Conservation (phyloP, 1,284 basidiomycete species). For the Rhizoctonia solani region DNA sequence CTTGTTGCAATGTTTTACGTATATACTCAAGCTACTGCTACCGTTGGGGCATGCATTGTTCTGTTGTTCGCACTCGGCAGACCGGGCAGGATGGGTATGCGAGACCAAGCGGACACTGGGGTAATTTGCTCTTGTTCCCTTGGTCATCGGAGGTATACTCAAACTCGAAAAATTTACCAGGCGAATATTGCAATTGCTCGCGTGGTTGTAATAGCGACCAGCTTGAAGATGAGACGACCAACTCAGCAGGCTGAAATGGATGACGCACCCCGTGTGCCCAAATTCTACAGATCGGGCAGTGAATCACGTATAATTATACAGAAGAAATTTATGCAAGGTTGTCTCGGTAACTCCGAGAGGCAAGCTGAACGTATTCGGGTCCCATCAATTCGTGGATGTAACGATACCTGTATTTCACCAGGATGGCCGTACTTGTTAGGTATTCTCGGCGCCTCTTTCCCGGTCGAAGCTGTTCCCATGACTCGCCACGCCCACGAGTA, state of each 20-base stretch:
- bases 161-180: slow-evolving; percentile 7
- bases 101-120: slow-evolving; percentile 4
- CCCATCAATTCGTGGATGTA: not conserved
- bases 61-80: not conserved
- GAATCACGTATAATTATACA: not conserved
- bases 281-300: not conserved
- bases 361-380: slow-evolving; percentile 18
- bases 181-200: not conserved
- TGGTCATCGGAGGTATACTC: slow-evolving; percentile 29
- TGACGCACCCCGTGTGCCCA: too few species aligned
- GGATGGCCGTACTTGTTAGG: slow-evolving; percentile 9
- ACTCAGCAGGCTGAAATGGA: not conserved
- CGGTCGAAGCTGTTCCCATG: slow-evolving; percentile 33
- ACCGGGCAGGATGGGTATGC: not conserved
- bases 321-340: not conserved
- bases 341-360: slow-evolving; percentile 23
- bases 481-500: slow-evolving; percentile 15
- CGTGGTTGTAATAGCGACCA: not conserved
- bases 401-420: not conserved
- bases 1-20: not conserved
- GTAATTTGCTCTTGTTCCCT: slow-evolving; percentile 25
- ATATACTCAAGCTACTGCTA: not conserved
- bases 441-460: slow-evolving; percentile 32
- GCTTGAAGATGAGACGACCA: not conserved
- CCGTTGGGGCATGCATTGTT: not conserved